Percentiles rank a stretch among this genome's conserved stretches.
Conservation (phyloP, 257 asterid species). For the Craterostigma plantagineum region DNA sequence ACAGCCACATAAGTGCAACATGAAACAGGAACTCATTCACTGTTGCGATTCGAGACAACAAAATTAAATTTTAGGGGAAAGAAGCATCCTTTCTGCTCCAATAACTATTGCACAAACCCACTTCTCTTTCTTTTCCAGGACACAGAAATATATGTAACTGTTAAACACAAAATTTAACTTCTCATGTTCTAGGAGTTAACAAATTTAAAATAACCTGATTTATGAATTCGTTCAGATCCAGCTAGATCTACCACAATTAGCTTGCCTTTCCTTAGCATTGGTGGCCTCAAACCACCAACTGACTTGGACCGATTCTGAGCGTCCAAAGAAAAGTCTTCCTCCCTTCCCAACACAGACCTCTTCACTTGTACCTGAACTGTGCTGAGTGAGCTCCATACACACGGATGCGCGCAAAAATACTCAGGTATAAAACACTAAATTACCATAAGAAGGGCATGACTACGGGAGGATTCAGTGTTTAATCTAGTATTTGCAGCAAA, state of each 20-base stretch:
- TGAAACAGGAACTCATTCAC: too few species aligned
- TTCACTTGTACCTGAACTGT: constrained; percentile 69
- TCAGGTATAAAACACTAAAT: constrained; percentile 8
- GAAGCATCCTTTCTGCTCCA: too few species aligned
- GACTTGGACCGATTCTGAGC: constrained; percentile 35
- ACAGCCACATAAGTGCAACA: not conserved
- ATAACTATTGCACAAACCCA: too few species aligned
- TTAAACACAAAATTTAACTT: too few species aligned
- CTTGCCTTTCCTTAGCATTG: constrained; percentile 77
- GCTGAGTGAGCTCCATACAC: constrained; percentile 11
- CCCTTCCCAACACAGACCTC: constrained; percentile 52
- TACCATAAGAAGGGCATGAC: constrained; percentile 99
- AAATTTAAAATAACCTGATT: constrained; percentile 53
- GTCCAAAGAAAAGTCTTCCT: constrained; percentile 39
- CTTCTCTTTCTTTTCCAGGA: too few species aligned
- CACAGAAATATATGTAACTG: too few species aligned
- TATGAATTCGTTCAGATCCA: constrained; percentile 94
- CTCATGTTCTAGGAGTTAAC: not conserved
- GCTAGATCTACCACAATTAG: constrained; percentile 97
- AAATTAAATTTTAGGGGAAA: too few species aligned
- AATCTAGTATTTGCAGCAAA: constrained; percentile 94
- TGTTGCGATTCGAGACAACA: too few species aligned
- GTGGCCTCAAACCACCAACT: constrained; percentile 55
- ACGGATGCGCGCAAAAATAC: constrained; percentile 3
- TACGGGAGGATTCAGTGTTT: constrained; percentile 97